Conservation (phyloP, 2,329 filamentous ascomycete species). For the Trichophyton schoenleinii region DNA sequence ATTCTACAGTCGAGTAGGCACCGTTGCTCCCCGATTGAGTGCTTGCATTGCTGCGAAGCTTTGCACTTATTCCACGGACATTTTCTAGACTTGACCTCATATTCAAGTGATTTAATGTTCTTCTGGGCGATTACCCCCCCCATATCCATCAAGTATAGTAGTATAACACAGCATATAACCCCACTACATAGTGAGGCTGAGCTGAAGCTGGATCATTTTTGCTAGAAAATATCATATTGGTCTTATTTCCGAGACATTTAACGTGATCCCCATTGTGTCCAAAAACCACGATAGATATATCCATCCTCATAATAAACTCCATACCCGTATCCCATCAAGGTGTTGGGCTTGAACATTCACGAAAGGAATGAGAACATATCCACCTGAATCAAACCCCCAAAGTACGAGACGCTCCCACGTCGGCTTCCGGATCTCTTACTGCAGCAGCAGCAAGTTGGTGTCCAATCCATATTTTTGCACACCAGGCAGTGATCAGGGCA, state of each 20-base stretch:
- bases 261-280: no score
- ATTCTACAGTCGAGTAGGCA: neutral
- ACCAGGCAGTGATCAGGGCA: constrained; percentile 13
- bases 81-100: no score
- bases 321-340: neutral
- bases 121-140: neutral
- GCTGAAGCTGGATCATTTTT: no score
- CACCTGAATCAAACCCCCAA: neutral
- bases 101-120: neutral
- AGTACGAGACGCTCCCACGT: neutral
- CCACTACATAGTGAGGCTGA: no score
- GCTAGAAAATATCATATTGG: no score
- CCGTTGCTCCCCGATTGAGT: neutral
- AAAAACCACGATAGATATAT: no score
- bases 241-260: no score
- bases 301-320: no score
- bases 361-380: neutral
- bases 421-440: neutral
- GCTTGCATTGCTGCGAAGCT: neutral
- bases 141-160: neutral
- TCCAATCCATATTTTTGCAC: constrained; percentile 13
- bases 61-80: neutral
- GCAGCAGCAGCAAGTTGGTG: constrained; percentile 4
- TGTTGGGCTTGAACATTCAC: neutral
- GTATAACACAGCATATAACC: neutral